Evolutionary conservation across 2,329 filamentous ascomycete genomes (phyloP).

Genomic region (Ramularia collo-cygni): DNA sequence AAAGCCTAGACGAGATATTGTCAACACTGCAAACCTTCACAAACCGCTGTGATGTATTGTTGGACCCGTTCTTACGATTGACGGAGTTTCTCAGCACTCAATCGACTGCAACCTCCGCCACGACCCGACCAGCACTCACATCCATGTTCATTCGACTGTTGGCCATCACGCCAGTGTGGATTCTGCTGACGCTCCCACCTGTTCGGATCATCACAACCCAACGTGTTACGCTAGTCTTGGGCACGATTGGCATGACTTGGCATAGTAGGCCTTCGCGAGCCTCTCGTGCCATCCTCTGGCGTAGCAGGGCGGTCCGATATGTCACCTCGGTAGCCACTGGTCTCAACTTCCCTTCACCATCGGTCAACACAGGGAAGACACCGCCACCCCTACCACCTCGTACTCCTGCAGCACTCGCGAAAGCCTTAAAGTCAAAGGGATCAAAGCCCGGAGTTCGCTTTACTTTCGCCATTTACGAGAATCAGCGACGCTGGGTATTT

Average conservation of each 20-base stretch:
- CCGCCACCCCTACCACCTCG: constrained; percentile 15
- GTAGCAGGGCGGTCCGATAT: constrained; percentile 67
- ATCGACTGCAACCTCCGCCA: constrained; percentile 81
- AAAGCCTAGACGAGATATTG: constrained; percentile 94
- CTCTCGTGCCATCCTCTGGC: constrained; percentile 81
- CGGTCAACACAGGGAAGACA: constrained; percentile 28
- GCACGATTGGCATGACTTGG: constrained; percentile 83
- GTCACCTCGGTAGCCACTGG: constrained; percentile 71
- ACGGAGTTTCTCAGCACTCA: constrained; percentile 85
- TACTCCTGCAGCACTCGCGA: constrained; percentile 13
- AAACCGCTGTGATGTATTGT: constrained; percentile 79
- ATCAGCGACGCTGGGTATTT: constrained; percentile 90
- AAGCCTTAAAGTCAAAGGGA: constrained; percentile 37
- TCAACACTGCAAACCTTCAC: constrained; percentile 89
- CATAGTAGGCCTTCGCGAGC: constrained; percentile 83
- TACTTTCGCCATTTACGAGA: constrained; percentile 94
- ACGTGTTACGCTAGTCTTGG: constrained; percentile 74
- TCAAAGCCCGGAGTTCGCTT: constrained; percentile 72
- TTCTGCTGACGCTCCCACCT: constrained; percentile 72
- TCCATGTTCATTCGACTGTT: constrained; percentile 84
- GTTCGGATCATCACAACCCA: constrained; percentile 79
- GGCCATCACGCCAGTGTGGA: constrained; percentile 82
- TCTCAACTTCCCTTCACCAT: constrained; percentile 57
- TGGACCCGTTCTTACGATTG: constrained; percentile 80
- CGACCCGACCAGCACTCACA: constrained; percentile 81